phyloP scores from a whole-genome alignment of 1,284 basidiomycete genomes.

The Cystobasidium sp. region DNA sequence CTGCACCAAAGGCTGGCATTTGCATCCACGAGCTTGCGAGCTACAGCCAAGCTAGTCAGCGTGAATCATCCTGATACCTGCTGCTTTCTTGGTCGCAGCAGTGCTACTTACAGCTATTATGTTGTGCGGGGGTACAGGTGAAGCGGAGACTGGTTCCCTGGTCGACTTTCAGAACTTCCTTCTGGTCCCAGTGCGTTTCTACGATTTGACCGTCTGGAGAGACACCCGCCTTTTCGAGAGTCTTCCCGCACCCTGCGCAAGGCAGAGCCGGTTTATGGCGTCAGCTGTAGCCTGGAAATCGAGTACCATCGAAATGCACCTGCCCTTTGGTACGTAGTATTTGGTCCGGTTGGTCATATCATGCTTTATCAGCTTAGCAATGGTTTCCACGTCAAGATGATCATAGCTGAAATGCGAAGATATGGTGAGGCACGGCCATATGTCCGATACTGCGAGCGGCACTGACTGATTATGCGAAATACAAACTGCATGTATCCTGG shows the following conservation, averaged over 20 bases:
- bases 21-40: conserved; percentile 49
- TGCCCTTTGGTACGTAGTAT: conserved; percentile 53
- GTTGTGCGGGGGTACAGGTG: conserved; percentile 54
- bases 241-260: conserved; percentile 49
- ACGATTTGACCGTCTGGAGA: conserved; percentile 43
- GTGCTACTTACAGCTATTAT: conserved; percentile 50
- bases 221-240: conserved; percentile 49
- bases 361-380: conserved; percentile 45
- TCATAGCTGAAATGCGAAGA: conserved; percentile 51
- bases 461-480: conserved; percentile 55
- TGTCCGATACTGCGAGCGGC: no score
- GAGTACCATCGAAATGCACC: background rate
- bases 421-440: background rate
- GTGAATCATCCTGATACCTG: no score
- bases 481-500: conserved; percentile 50
- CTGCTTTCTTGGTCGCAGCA: no score
- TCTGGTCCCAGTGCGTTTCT: conserved; percentile 54
- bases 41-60: no score
- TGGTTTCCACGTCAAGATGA: conserved; percentile 51
- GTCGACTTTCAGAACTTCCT: conserved; percentile 47
- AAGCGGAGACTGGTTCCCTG: conserved; percentile 44
- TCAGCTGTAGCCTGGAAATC: no score
- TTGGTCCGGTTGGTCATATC: conserved; percentile 43
- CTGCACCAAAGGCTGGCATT: conserved; percentile 53
- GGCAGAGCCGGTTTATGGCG: no score